A percentile compares a stretch with the other conserved stretches of the same genome.
phyloP scores from a whole-genome alignment of 805 yeast genomes.

The Candida lessepsii region DNA sequence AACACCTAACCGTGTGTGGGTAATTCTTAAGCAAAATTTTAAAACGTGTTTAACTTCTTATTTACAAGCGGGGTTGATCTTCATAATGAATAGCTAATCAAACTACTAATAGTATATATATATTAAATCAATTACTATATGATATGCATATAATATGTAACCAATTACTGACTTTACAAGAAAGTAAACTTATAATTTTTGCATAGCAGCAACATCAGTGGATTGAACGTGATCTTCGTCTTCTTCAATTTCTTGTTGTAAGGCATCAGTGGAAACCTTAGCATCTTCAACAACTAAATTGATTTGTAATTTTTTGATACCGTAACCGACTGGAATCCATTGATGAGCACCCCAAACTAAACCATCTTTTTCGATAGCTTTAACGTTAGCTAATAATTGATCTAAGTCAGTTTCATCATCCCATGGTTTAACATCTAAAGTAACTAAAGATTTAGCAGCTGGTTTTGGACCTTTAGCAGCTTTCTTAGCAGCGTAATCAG shows the following conservation, averaged over 20 bases:
- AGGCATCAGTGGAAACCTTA: constrained; percentile 88
- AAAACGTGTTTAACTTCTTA: no score
- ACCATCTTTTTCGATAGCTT: constrained; percentile 86
- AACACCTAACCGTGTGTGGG: no score
- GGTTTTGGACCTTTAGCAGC: constrained; percentile 97
- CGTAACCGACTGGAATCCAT: constrained; percentile 97
- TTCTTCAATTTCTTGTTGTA: constrained; percentile 74
- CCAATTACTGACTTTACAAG: background rate
- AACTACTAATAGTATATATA: background rate
- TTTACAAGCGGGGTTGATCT: no score
- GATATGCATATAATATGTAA: background rate
- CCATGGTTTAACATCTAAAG: constrained; percentile 99
- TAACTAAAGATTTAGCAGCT: constrained; percentile 96
- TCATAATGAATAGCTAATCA: no score
- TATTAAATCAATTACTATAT: constrained; percentile 2
- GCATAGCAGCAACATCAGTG: constrained; percentile 98
- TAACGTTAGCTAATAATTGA: constrained; percentile 81
- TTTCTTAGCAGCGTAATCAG: constrained; percentile 97
- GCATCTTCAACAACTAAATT: constrained; percentile 98
- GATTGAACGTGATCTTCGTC: constrained; percentile 99
- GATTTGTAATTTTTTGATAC: constrained; percentile 98
- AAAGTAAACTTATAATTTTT: constrained; percentile 62
- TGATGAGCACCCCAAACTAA: constrained; percentile 97
- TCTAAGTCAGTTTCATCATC: constrained; percentile 98
- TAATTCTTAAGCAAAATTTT: no score